Conservation (phyloP, 805 yeast genomes). For the Blastobotrys attinorum region DNA sequence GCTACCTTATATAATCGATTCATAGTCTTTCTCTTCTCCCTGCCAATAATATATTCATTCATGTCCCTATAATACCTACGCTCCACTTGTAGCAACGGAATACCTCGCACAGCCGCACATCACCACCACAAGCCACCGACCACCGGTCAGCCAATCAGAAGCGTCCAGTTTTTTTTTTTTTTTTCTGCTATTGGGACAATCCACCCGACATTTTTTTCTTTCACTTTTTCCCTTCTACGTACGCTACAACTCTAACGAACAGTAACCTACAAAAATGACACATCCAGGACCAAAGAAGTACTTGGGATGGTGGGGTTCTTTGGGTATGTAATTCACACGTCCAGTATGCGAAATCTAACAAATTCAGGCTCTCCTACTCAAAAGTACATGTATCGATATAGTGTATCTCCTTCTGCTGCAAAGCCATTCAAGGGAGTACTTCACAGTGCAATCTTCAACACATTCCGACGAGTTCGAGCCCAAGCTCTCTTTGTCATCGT, state of each 20-base stretch:
- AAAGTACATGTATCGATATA: conserved; percentile 53
- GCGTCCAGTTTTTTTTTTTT: too few species aligned
- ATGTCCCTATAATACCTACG: too few species aligned
- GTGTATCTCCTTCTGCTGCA: conserved; percentile 91
- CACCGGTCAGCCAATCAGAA: too few species aligned
- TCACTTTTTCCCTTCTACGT: too few species aligned
- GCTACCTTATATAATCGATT: too few species aligned
- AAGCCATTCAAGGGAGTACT: conserved; percentile 82
- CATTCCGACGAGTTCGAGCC: conserved; percentile 84
- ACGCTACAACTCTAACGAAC: conserved; percentile 4
- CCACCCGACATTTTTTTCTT: background rate
- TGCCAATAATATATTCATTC: too few species aligned
- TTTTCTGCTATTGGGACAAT: too few species aligned
- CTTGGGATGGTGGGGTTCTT: conserved; percentile 97
- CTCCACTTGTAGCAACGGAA: too few species aligned
- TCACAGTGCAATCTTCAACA: conserved; percentile 83
- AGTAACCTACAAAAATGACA: conserved; percentile 41
- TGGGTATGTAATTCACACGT: conserved; percentile 42
- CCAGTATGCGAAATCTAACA: background rate
- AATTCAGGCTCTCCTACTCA: conserved; percentile 48
- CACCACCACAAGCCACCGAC: too few species aligned
- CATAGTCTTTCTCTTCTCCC: too few species aligned
- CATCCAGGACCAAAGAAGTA: conserved; percentile 66
- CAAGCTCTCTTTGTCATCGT: conserved; percentile 71
- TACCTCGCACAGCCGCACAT: too few species aligned